Conservation (phyloP, 441 rosid genomes). For the Populus hybrid region DNA sequence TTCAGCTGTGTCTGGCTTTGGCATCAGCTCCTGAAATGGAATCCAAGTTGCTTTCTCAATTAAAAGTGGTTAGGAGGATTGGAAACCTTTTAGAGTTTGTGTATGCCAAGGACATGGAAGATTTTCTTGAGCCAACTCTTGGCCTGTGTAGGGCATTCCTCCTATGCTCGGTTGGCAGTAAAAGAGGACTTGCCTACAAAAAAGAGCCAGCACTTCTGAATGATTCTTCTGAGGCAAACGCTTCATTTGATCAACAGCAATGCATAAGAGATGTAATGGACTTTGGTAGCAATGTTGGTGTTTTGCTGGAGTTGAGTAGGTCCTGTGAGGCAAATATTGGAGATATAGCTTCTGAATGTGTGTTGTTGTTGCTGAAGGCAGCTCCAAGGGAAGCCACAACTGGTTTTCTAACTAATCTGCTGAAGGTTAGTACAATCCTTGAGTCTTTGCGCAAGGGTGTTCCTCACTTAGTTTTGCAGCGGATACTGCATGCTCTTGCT, state of each 20-base stretch:
- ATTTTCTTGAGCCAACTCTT: conserved; percentile 86
- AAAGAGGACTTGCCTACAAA: conserved; percentile 43
- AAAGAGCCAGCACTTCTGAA: conserved; percentile 60
- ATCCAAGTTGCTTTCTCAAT: conserved; percentile 71
- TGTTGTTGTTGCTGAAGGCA: conserved; percentile 64
- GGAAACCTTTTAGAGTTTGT: conserved; percentile 88
- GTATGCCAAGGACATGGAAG: conserved; percentile 86
- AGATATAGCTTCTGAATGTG: conserved; percentile 79
- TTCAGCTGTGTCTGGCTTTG: conserved; percentile 85
- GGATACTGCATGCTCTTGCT: conserved; percentile 73
- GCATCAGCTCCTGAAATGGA: conserved; percentile 98
- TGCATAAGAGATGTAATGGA: conserved; percentile 70
- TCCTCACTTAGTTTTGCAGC: conserved; percentile 49
- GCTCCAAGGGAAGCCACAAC: conserved; percentile 95
- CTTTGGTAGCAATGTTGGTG: conserved; percentile 65
- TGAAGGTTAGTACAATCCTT: conserved; percentile 59
- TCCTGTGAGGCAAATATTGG: conserved; percentile 46
- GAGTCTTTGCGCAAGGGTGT: conserved; percentile 51
- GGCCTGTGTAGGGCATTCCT: conserved; percentile 81
- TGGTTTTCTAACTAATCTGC: conserved; percentile 76
- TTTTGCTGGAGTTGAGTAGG: conserved; percentile 57
- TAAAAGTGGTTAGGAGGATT: conserved; percentile 76
- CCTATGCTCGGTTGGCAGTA: conserved; percentile 51
- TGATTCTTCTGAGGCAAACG: conserved; percentile 39
- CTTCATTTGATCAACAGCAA: conserved; percentile 47